These are phyloP conservation scores for Stylosanthes scabra DNA, from an alignment of 331 rosid genomes.

Conservation along the genomic window DNA sequence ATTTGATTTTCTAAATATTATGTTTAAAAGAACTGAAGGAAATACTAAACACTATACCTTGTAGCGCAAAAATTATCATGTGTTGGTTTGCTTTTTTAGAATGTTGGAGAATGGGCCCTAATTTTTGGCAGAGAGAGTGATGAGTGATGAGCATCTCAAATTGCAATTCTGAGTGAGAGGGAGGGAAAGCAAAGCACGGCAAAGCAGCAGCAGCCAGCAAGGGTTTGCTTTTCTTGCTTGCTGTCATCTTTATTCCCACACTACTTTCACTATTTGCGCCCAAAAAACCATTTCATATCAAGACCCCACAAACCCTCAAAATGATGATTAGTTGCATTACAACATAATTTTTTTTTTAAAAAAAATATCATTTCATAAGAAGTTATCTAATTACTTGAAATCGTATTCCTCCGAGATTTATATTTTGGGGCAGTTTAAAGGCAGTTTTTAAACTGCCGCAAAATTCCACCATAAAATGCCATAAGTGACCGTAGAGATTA, in stretches of 20 bases:
- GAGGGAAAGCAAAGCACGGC: conserved; percentile 38
- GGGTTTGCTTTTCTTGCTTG: conserved; percentile 44
- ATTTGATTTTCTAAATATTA: too few species aligned
- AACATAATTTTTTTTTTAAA: too few species aligned
- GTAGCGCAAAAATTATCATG: conserved; percentile 27
- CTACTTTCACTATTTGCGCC: conserved; percentile 46
- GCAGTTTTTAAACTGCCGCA: too few species aligned
- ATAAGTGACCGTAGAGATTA: too few species aligned
- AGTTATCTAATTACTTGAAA: too few species aligned
- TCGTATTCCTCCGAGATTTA: too few species aligned
- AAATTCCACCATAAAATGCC: too few species aligned
- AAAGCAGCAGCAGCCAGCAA: not conserved
- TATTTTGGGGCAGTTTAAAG: too few species aligned
- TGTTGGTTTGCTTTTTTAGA: conserved; percentile 40
- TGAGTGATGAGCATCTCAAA: conserved; percentile 36
- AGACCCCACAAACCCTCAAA: conserved; percentile 48
- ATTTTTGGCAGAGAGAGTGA: conserved; percentile 17
- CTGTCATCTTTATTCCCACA: conserved; percentile 52
- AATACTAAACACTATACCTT: conserved; percentile 37
- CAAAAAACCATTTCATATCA: conserved; percentile 4
- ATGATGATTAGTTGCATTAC: too few species aligned
- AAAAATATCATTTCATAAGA: too few species aligned
- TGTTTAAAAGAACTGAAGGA: too few species aligned
- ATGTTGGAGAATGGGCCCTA: conserved; percentile 67
- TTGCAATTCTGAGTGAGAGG: conserved; percentile 35